Evolutionary conservation across 139 green algal species (phyloP).

Genomic region (Parachlorella kessleri): DNA sequence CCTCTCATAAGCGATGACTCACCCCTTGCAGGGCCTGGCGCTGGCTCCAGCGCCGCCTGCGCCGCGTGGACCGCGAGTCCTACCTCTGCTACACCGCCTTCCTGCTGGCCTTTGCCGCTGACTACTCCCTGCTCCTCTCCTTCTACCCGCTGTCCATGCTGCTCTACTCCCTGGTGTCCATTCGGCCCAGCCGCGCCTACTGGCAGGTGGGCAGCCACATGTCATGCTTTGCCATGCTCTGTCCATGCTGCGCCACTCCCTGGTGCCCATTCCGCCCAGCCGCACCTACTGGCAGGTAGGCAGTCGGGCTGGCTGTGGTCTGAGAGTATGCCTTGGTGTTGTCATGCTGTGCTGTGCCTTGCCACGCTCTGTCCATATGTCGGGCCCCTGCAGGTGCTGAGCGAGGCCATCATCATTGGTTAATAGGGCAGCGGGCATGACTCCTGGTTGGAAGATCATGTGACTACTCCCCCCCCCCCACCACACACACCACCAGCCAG

Average conservation of each 20-base stretch:
- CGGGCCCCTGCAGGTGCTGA: too few relatives aligned
- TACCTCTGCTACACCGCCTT: constrained; percentile 55
- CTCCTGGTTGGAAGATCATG: too few relatives aligned
- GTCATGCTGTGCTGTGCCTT: constrained; percentile 48
- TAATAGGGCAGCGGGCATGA: too few relatives aligned
- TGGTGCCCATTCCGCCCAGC: constrained; percentile 46
- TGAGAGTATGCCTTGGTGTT: too few relatives aligned
- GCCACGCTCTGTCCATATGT: too few relatives aligned
- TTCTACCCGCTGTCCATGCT: constrained; percentile 52
- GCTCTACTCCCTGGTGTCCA: constrained; percentile 57
- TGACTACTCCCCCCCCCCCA: too few relatives aligned
- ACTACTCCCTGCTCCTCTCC: constrained; percentile 56
- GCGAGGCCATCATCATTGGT: too few relatives aligned
- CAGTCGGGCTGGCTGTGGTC: too few relatives aligned
- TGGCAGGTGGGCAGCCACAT: constrained; percentile 56
- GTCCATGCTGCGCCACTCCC: constrained; percentile 54
- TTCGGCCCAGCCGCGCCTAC: constrained; percentile 39
- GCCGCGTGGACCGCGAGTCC: constrained; percentile 41
- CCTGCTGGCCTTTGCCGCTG: constrained; percentile 53
- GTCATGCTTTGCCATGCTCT: constrained; percentile 48
- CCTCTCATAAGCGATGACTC: too few relatives aligned
- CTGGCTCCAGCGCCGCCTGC: constrained; percentile 9
- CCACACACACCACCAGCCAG: too few relatives aligned
- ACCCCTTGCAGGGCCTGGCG: not conserved
- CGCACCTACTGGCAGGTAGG: constrained; percentile 58